Base-by-base conservation (phyloP, 345 rosid species). In the Raphanus raphanistrum region DNA sequence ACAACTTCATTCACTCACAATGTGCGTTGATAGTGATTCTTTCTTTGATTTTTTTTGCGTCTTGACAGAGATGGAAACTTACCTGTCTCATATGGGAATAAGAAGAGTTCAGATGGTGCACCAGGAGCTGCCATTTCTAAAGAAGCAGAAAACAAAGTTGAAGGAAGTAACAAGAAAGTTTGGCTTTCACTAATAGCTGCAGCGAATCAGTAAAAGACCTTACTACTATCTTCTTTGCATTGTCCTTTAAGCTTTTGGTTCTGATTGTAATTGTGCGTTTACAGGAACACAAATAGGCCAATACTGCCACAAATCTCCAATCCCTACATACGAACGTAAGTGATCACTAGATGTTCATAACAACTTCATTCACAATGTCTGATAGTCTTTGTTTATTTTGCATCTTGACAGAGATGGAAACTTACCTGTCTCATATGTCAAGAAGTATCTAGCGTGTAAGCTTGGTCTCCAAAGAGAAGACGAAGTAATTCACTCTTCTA, bases 401-500 rank as follows among this genome's bases (percentile, higher is more conserved):
- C 32, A 50, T 70, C 59, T 61, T 41, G 12, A 66, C 70, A 72
- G 77, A 2, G 10, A 72, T 66, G 67, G 63, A 26, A 66, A 66
- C 71, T 2, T 45, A 28, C 1, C 68, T 57, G 68, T 66, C 63
- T 66, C 63, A 58, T 3, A 43, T 59, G 63, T 78, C 15, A 72
- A 72, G 63, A 72, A 72, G 54, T 72, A 55, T 31, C 17, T 72
- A 65, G 41, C 10, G 61, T 0, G 11, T 4, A 78, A 26, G 71
- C 73, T 78, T 5, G 3, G 25, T 66, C 73, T 78, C 32, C 16
- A 57, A 66, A 78, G 63, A 32, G 72, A 72, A 72, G 33, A 66
- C 5, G 26, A 72, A 33, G 77, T 78, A 65, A 59, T 0, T 32
- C 21, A 32, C 16, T 67, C 52, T 26, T 69, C 52, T 25, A 11